phyloP scores from a whole-genome alignment of 2,329 filamentous ascomycete species.

The Diaporthe batatas region DNA sequence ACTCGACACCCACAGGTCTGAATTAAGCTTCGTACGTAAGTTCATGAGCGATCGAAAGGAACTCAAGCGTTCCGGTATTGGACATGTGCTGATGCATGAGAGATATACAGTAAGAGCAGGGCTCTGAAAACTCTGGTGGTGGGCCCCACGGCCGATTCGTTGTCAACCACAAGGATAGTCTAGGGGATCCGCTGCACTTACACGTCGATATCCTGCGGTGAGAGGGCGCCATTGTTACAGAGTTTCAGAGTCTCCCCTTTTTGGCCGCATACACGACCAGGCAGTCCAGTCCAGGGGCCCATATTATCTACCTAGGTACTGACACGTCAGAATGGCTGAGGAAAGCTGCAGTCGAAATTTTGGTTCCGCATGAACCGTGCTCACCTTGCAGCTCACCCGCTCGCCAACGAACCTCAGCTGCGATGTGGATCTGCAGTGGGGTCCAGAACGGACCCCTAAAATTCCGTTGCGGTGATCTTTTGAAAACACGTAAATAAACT shows the following conservation, averaged over 20 bases:
- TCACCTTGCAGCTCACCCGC: slow-evolving; percentile 33
- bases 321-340: slow-evolving; percentile 32
- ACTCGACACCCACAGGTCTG: neutral
- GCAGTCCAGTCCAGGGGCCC: slow-evolving; percentile 5
- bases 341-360: slow-evolving; percentile 5
- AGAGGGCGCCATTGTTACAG: slow-evolving; percentile 2
- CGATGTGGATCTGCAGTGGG: slow-evolving; percentile 34
- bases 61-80: slow-evolving; percentile 2
- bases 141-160: slow-evolving; percentile 27
- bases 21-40: slow-evolving; percentile 14
- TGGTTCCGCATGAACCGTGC: slow-evolving; percentile 33
- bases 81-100: neutral
- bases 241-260: slow-evolving; percentile 30
- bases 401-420: slow-evolving; percentile 33
- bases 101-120: neutral
- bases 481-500: slow-evolving; percentile 31
- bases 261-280: slow-evolving; percentile 31
- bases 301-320: slow-evolving; percentile 19
- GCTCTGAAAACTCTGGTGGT: slow-evolving; percentile 29
- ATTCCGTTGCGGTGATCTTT: slow-evolving; percentile 22
- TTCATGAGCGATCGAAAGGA: neutral
- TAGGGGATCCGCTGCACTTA: slow-evolving; percentile 32
- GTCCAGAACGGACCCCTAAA: slow-evolving; percentile 32
- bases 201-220: slow-evolving; percentile 31
- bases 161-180: slow-evolving; percentile 31